These are phyloP conservation scores for Dactylellina sp. DNA, from an alignment of 2,329 filamentous ascomycete species.

Conservation along the genomic window DNA sequence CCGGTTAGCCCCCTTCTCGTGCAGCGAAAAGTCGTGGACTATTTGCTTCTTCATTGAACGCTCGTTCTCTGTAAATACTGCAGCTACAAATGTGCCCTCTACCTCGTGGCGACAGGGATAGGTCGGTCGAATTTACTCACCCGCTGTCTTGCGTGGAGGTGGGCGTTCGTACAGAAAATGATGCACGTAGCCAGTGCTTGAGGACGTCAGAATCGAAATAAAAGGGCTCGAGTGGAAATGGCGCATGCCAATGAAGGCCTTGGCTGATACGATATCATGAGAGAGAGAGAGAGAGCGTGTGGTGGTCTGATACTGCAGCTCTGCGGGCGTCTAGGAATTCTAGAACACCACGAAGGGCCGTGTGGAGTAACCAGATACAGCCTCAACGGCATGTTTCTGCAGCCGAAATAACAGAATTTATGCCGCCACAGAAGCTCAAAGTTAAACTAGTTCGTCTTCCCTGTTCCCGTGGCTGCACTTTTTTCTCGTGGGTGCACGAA, in stretches of 20 bases:
- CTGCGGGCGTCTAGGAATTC: conserved; percentile 28
- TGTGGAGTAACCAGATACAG: neutral
- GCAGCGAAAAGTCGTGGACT: conserved; percentile 12
- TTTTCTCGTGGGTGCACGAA: conserved; percentile 39
- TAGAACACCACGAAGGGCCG: conserved; percentile 30
- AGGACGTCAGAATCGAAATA: too few species aligned
- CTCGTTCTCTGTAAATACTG: conserved; percentile 2
- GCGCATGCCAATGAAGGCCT: too few species aligned
- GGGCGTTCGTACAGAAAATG: neutral
- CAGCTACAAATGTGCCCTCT: conserved; percentile 18
- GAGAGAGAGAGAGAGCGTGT: neutral
- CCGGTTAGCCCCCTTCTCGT: conserved; percentile 39
- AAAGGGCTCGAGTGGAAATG: too few species aligned
- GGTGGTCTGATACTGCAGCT: neutral
- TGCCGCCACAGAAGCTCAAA: conserved; percentile 8
- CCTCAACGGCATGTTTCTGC: conserved; percentile 3
- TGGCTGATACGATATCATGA: too few species aligned
- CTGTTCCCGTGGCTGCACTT: neutral
- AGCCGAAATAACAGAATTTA: neutral
- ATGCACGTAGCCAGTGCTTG: conserved; percentile 4
- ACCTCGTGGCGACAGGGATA: conserved; percentile 55
- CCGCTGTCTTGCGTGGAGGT: too few species aligned
- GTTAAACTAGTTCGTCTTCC: neutral
- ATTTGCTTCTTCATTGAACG: conserved; percentile 19
- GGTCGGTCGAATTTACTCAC: too few species aligned